A percentile compares a stretch with the other conserved stretches of the same genome.
Conservation (phyloP, 2,329 filamentous ascomycete species). For the Sporothrix sp. region DNA sequence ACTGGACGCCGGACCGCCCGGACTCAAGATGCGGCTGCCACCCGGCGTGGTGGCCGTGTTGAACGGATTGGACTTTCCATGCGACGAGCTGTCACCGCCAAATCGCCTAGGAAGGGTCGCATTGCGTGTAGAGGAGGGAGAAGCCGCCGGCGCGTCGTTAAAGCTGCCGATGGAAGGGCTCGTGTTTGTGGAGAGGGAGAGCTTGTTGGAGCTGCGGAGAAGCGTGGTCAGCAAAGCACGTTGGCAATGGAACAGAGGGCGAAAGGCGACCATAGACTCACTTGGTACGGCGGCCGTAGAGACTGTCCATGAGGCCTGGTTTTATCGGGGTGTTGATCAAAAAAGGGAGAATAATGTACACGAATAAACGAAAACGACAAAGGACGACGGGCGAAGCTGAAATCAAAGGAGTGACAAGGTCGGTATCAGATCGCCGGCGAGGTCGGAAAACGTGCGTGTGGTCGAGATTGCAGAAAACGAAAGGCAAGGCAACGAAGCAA, state of each 20-base stretch:
- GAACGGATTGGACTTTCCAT: slow-evolving; percentile 71
- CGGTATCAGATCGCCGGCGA: not conserved
- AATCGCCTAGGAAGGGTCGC: slow-evolving; percentile 62
- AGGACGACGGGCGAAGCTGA: not conserved
- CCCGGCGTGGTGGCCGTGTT: slow-evolving; percentile 62
- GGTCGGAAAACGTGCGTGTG: not conserved
- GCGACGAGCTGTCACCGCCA: slow-evolving; percentile 61
- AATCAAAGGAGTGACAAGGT: not conserved
- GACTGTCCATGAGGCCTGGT: slow-evolving; percentile 43
- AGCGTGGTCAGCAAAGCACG: not conserved
- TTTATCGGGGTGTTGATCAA: slow-evolving; percentile 18
- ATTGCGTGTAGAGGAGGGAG: slow-evolving; percentile 45
- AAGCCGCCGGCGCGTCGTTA: slow-evolving; percentile 33
- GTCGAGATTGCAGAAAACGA: not conserved
- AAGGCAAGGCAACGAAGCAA: no score
- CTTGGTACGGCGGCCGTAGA: slow-evolving; percentile 80
- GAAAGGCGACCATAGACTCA: no score
- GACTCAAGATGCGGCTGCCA: slow-evolving; percentile 56
- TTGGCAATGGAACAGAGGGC: no score
- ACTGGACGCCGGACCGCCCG: slow-evolving; percentile 67
- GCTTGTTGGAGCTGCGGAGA: slow-evolving; percentile 63
- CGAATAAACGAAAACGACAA: slow-evolving; percentile 15
- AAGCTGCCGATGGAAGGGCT: slow-evolving; percentile 10
- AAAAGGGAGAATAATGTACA: slow-evolving; percentile 3
- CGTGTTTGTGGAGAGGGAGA: slow-evolving; percentile 64